These are phyloP conservation scores for Eucalyptus marginata DNA, from an alignment of 345 rosid genomes.

Conservation along the genomic window DNA sequence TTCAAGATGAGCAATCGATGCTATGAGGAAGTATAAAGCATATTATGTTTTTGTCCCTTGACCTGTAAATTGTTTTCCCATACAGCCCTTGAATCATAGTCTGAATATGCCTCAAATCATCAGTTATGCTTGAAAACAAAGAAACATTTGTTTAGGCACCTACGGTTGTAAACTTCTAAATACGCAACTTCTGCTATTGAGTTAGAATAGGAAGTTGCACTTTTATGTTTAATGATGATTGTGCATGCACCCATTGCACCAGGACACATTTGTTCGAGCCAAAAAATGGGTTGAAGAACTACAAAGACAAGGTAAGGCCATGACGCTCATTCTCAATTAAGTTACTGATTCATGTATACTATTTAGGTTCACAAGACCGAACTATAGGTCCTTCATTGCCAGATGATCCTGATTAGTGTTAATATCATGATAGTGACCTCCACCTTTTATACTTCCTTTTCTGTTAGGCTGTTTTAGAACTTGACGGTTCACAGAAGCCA, in stretches of 20 bases:
- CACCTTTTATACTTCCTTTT: not conserved
- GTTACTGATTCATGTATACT: not conserved
- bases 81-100: not conserved
- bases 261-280: slow-evolving; percentile 32
- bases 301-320: slow-evolving; percentile 20
- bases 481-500: not conserved
- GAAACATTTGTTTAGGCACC: not conserved
- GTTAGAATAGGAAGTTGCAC: not conserved
- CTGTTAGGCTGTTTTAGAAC: not conserved
- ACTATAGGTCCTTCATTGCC: not conserved
- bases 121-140: not conserved
- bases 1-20: not conserved
- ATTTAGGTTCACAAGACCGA: not conserved
- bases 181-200: not conserved
- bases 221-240: not conserved
- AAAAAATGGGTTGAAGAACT: slow-evolving; percentile 36
- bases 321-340: not conserved
- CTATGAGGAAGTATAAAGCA: not conserved
- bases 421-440: not conserved
- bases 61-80: not conserved
- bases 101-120: not conserved
- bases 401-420: not conserved
- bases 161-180: not conserved
- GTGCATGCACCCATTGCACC: not conserved
- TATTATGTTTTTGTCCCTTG: not conserved